phyloP scores from a whole-genome alignment of 148 eudicot species.

The Cornus controversa region DNA sequence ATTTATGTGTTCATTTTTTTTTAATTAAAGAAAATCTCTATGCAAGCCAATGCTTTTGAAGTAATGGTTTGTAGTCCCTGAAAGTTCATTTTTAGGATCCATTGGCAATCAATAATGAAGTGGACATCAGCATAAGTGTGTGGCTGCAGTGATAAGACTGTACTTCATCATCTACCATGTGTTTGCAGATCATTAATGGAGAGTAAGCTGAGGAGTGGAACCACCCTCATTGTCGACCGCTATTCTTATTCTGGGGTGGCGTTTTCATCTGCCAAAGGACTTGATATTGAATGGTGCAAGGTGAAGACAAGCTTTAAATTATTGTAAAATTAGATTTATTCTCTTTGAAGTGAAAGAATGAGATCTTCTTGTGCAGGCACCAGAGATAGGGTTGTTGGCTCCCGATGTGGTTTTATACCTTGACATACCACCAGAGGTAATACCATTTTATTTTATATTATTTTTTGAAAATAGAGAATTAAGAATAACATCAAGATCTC shows the following conservation, averaged over 20 bases:
- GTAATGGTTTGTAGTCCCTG: constrained; percentile 6
- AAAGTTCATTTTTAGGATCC: neutral
- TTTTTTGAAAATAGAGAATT: neutral
- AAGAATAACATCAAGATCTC: neutral
- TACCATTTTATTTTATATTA: no score
- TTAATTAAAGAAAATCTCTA: neutral
- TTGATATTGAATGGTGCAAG: constrained; percentile 93
- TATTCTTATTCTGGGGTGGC: constrained; percentile 98
- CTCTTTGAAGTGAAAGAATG: constrained; percentile 1
- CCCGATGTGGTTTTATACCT: constrained; percentile 94
- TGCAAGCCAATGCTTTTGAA: neutral
- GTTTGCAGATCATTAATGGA: constrained; percentile 73
- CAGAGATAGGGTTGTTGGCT: constrained; percentile 81
- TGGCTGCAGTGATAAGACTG: constrained; percentile 6
- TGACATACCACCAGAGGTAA: constrained; percentile 93
- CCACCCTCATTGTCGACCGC: constrained; percentile 84
- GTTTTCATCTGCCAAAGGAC: constrained; percentile 95
- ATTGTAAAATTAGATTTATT: neutral
- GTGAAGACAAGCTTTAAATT: constrained; percentile 30
- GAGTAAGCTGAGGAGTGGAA: constrained; percentile 75
- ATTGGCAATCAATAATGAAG: neutral
- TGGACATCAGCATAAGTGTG: constrained; percentile 22
- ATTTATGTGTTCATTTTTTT: neutral
- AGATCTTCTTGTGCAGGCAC: constrained; percentile 59
- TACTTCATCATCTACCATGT: neutral